These are phyloP conservation scores for Venturia nashicola DNA, from an alignment of 2,329 filamentous ascomycete genomes.

Conservation along the genomic window DNA sequence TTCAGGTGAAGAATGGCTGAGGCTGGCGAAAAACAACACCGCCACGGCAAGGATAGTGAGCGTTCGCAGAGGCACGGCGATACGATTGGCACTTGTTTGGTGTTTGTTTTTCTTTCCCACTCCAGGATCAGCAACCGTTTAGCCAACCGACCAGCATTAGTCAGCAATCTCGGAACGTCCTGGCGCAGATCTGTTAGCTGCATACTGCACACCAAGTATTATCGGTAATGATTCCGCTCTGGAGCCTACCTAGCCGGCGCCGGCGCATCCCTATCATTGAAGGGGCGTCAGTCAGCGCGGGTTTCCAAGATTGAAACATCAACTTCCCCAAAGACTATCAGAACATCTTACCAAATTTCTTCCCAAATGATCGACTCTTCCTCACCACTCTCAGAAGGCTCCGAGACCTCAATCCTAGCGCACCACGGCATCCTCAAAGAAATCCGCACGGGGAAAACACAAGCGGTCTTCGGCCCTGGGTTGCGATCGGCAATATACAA, in stretches of 20 bases:
- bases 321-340: not conserved
- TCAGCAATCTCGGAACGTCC: not conserved
- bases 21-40: no score
- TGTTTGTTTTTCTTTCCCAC: no score
- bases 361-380: not conserved
- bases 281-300: not conserved
- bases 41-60: no score
- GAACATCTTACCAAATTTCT: not conserved
- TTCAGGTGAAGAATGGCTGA: no score
- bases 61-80: no score
- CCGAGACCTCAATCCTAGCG: not conserved
- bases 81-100: no score
- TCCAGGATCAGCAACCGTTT: no score
- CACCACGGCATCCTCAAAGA: constrained; percentile 30
- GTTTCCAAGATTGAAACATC: not conserved
- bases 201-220: not conserved
- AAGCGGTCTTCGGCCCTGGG: constrained; percentile 38
- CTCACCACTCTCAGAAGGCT: not conserved
- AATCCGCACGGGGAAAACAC: constrained; percentile 45
- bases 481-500: constrained; percentile 49
- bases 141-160: no score
- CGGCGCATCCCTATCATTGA: not conserved
- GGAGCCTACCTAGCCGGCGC: not conserved
- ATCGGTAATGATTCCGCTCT: not conserved
- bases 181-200: not conserved